Conservation (phyloP, 495 filamentous ascomycete species). For the Penicillium flavigenum region DNA sequence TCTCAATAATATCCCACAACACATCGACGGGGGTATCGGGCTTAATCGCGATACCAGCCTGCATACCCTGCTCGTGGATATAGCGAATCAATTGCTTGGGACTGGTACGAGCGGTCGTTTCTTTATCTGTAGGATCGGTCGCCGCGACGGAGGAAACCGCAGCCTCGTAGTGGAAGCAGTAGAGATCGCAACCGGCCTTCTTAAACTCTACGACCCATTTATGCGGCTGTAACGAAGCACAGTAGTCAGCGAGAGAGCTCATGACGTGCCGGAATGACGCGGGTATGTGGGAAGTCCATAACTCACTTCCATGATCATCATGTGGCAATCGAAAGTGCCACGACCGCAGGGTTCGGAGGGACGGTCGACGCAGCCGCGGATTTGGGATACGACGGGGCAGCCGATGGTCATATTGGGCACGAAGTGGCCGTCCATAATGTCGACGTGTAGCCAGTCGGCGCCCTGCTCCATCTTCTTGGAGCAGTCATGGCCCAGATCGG, state of each 20-base stretch:
- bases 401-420: conserved; percentile 98
- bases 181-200: conserved; percentile 90
- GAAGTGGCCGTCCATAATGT: conserved; percentile 97
- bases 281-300: background rate
- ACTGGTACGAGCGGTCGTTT: conserved; percentile 63
- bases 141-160: conserved; percentile 81
- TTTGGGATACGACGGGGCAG: conserved; percentile 88
- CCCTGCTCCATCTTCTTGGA: conserved; percentile 74
- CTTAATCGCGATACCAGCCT: conserved; percentile 94
- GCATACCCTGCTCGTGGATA: conserved; percentile 84
- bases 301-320: conserved; percentile 96
- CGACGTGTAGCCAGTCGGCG: conserved; percentile 75
- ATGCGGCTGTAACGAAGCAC: conserved; percentile 66
- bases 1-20: conserved; percentile 84
- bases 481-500: conserved; percentile 79
- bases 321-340: conserved; percentile 98
- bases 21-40: conserved; percentile 88
- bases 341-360: conserved; percentile 58
- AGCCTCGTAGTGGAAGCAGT: conserved; percentile 99
- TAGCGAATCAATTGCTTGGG: conserved; percentile 84
- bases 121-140: conserved; percentile 66
- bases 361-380: conserved; percentile 75
- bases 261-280: background rate
- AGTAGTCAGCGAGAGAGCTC: conserved; percentile 1
- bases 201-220: conserved; percentile 97